Evolutionary conservation across 1,139 yeast genomes (phyloP), one percentile per base, ranked within the genome.

Genomic region (Yamadazyma aaseri): DNA sequence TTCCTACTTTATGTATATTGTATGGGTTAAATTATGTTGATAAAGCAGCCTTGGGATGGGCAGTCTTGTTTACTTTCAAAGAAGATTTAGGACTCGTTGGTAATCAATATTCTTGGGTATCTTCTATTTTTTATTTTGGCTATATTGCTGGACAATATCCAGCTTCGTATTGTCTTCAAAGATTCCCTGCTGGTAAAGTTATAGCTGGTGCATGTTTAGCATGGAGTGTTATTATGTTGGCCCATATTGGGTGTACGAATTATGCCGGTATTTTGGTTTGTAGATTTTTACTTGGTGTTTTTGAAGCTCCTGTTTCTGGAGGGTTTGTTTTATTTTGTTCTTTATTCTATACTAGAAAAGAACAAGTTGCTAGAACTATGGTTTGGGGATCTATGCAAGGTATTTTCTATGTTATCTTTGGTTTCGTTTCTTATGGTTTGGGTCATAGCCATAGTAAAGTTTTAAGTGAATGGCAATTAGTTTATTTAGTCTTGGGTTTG

Each of bases 101-200:
- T 9, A 45, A 55, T 31, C 40, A 51, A 23, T 56, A 55, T 38
- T 49, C 60, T 14, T 76, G 83, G 73, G 57, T 76, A 32, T 73
- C 79, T n/a, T 76, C 86, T 1, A 68, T 77, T 22, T 79, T 81
- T 51, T 72, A 73, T 43, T 62, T 71, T 38, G 79, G 78, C 10
- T 73, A 71, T 44, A 44, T 73, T 38, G 58, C 73, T 28, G 74
- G 72, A 43, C 77, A 77, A 32, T 62, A 71, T 40, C 81, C 83
- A 26, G 75, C 73, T 17, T 65, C 72, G 35, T 68, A 62, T 44
- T 49, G 76, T 20, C 54, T 79, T 26, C 78, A 78, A 50, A 64
- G 61, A 39, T 68, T 60, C 36, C 81, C 82, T 3, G 60, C 77
- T 15, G 79, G 77, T 2, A 76, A 73, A 46, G 64, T 66, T 28